phyloP scores from a whole-genome alignment of 2,329 filamentous ascomycete genomes.

The Didymella keratinophila region DNA sequence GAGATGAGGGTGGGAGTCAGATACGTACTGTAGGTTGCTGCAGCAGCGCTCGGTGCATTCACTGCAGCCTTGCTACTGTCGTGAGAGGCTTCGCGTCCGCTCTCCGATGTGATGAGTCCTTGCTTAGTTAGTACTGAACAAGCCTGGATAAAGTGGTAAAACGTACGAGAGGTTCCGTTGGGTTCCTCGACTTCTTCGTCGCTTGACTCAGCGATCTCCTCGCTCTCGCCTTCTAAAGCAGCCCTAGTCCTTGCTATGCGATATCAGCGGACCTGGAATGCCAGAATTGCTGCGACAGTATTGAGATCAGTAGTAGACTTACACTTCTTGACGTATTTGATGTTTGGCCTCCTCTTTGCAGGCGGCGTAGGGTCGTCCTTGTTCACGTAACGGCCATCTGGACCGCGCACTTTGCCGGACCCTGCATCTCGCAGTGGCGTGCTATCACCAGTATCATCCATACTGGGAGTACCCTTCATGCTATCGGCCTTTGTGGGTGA shows the following conservation, averaged over 20 bases:
- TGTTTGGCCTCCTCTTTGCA: background rate
- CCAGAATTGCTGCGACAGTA: too few relatives aligned
- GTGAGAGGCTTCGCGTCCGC: background rate
- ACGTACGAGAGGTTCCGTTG: background rate
- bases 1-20: background rate
- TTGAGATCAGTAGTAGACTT: background rate
- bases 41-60: background rate
- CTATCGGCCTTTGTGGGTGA: background rate
- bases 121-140: background rate
- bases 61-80: background rate
- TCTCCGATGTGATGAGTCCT: background rate
- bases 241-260: constrained; percentile 3
- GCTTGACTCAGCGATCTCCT: background rate
- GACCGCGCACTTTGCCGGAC: constrained; percentile 27
- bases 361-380: background rate
- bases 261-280: background rate
- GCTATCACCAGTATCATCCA: background rate
- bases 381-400: constrained; percentile 28
- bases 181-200: background rate
- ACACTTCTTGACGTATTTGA: constrained; percentile 11
- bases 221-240: background rate
- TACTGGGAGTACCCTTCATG: too few relatives aligned
- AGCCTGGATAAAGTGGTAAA: background rate
- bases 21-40: background rate
- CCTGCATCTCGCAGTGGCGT: constrained; percentile 19